Evolutionary conservation across 345 rosid species (phyloP).

Genomic region (Triadica sebifera): DNA sequence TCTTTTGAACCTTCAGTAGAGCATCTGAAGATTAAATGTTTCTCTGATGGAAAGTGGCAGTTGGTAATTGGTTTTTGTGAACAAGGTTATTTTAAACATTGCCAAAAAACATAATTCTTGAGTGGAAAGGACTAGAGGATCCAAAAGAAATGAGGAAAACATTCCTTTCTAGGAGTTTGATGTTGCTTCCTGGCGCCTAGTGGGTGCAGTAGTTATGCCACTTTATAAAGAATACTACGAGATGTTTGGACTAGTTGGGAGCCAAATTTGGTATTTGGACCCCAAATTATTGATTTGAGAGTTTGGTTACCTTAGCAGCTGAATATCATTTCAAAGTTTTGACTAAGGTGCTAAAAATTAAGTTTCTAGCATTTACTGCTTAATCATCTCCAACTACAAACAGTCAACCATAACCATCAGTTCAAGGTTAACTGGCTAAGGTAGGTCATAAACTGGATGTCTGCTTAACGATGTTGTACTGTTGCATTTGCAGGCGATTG

Average conservation of each 20-base stretch:
- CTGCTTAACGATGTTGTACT: not conserved
- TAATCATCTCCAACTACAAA: not conserved
- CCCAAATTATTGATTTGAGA: not conserved
- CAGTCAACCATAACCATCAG: not conserved
- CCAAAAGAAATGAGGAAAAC: not conserved
- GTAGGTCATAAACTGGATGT: not conserved
- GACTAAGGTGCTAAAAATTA: not conserved
- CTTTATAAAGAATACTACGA: not conserved
- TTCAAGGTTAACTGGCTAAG: not conserved
- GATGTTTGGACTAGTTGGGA: not conserved
- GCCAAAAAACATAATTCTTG: not conserved
- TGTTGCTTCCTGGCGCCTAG: not conserved
- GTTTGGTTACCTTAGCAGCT: not conserved
- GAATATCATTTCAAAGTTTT: not conserved
- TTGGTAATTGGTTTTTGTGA: not conserved
- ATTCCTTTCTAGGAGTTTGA: not conserved
- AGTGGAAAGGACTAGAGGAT: not conserved
- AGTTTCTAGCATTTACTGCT: not conserved
- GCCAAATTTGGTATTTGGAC: not conserved
- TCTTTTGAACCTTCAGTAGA: not conserved
- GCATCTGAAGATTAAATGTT: not conserved
- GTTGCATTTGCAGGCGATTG: conserved; percentile 61
- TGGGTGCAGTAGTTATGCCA: not conserved
- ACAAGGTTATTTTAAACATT: not conserved
- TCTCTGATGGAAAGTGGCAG: not conserved